Base-by-base conservation (phyloP, 345 rosid genomes). In the Boechera stricta region DNA sequence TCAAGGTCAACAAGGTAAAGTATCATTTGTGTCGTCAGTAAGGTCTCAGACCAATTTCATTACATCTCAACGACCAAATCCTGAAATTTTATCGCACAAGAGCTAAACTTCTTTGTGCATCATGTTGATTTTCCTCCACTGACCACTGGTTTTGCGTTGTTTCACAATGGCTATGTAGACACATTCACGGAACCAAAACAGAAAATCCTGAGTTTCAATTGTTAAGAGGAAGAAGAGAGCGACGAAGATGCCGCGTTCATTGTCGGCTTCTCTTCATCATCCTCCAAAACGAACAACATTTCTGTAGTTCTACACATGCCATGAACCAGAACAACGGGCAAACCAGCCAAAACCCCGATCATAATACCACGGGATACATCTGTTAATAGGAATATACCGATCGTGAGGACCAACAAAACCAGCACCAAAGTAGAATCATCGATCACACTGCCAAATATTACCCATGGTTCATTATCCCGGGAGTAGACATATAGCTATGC, bases 401-500 rank as follows among this genome's bases (percentile, higher is more conserved):
- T 15, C 0, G 94, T 90, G 7, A 49, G 32, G 57, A 79, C 39
- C 70, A 78, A 48, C 73, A 91, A 64, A 29, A 58, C 36, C 38
- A 61, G 39, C 77, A 85, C 78, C 74, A 87, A 72, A 16, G 75
- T 10, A 13, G 82, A 69, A 48, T 89, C 90, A 42, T 82, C 79
- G 26, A 93, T 60, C 57, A 71, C 73, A 9, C 59, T 31, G 31
- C 88, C 88, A 33, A 49, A 56, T 31, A 88, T 11, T 56, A 77
- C 31, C 18, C 88, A 38, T 0, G 91, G 87, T 48, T 67, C 83
- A 38, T 87, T 86, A 0, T 87, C 75, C 47, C 83, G 65, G 59
- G 86, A 85, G 79, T 84, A 89, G 7, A 89, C 79, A 82, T 81
- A 89, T 58, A 84, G 16, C 92, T 92, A 87, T 2, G 85, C 77